Percentiles rank a stretch among this genome's conserved stretches.
These are phyloP conservation scores for Annulohypoxylon bovei DNA, from an alignment of 495 filamentous ascomycete species.

Conservation along the genomic window DNA sequence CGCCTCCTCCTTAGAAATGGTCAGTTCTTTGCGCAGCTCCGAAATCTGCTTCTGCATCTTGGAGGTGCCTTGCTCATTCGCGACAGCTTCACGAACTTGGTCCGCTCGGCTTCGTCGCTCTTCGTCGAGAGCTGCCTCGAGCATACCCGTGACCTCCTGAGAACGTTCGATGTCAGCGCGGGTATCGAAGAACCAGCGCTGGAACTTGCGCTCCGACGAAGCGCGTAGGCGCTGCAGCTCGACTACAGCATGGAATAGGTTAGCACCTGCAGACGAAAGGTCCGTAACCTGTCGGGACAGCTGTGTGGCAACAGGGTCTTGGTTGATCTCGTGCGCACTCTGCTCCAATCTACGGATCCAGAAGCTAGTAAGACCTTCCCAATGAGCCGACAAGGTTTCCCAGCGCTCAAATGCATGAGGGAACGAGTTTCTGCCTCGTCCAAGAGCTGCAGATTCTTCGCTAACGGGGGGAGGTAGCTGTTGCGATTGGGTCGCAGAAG, in stretches of 20 bases:
- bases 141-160: conserved; percentile 83
- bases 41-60: conserved; percentile 77
- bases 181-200: conserved; percentile 98
- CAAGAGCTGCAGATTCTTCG: conserved; percentile 46
- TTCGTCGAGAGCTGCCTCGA: conserved; percentile 75
- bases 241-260: conserved; percentile 96
- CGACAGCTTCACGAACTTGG: conserved; percentile 68
- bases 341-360: conserved; percentile 94
- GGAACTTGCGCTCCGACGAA: conserved; percentile 95
- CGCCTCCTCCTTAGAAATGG: conserved; percentile 96
- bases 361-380: conserved; percentile 96
- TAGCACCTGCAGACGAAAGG: conserved; percentile 93
- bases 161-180: conserved; percentile 85
- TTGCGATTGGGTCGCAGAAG: conserved; percentile 33
- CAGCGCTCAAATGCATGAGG: conserved; percentile 98
- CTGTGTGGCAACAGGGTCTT: conserved; percentile 84
- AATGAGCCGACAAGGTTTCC: conserved; percentile 96
- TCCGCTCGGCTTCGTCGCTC: conserved; percentile 77
- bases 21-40: conserved; percentile 89
- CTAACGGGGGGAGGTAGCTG: conserved; percentile 41
- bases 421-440: conserved; percentile 67
- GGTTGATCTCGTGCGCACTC: conserved; percentile 82
- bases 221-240: conserved; percentile 95
- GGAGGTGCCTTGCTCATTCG: conserved; percentile 70
- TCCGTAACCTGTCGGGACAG: conserved; percentile 94